A percentile compares a stretch with the other conserved stretches of the same genome.
Evolutionary conservation across 208 protist genomes (phyloP).

Genomic region (Wallacemonas rigidus): DNA sequence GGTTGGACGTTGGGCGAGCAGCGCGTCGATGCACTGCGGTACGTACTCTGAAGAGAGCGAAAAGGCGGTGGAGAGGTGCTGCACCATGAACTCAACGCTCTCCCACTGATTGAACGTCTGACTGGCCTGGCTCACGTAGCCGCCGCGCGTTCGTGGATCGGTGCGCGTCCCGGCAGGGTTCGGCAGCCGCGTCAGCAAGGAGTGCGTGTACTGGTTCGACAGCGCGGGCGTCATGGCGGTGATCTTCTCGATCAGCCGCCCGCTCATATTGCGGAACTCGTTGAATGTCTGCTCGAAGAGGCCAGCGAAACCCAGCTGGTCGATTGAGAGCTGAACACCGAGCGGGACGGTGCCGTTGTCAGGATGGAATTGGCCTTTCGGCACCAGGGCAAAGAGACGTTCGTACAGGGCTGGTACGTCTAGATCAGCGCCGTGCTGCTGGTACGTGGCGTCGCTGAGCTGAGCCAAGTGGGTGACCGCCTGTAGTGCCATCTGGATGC

Average conservation of each 20-base stretch:
- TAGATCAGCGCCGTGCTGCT: conserved; percentile 16
- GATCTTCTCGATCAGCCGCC: conserved; percentile 42
- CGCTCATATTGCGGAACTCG: conserved; percentile 56
- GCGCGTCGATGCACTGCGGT: conserved; percentile 40
- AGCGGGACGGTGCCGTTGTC: conserved; percentile 35
- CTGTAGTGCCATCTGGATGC: conserved; percentile 63
- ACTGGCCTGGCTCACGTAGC: conserved; percentile 77
- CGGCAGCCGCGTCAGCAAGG: conserved; percentile 41
- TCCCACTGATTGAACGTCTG: conserved; percentile 74
- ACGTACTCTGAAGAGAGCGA: conserved; percentile 44
- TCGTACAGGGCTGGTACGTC: conserved; percentile 42
- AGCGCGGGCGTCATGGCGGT: conserved; percentile 45
- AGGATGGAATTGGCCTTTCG: conserved; percentile 72
- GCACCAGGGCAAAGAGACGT: conserved; percentile 40
- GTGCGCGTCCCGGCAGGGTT: conserved; percentile 42
- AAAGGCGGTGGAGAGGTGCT: conserved; percentile 65
- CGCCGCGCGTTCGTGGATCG: conserved; percentile 61
- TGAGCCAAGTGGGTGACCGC: conserved; percentile 43
- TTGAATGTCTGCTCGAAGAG: conserved; percentile 59
- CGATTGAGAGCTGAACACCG: conserved; percentile 47
- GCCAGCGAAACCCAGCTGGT: conserved; percentile 62
- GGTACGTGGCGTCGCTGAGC: conserved; percentile 36
- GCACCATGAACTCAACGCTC: conserved; percentile 69
- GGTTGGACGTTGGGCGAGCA: conserved; percentile 40
- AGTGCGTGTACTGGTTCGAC: conserved; percentile 54